Evolutionary conservation across 768 basidiomycete species (phyloP), one percentile per base, ranked within the genome.

Genomic region (Gloeopeniophorella convolvens): DNA sequence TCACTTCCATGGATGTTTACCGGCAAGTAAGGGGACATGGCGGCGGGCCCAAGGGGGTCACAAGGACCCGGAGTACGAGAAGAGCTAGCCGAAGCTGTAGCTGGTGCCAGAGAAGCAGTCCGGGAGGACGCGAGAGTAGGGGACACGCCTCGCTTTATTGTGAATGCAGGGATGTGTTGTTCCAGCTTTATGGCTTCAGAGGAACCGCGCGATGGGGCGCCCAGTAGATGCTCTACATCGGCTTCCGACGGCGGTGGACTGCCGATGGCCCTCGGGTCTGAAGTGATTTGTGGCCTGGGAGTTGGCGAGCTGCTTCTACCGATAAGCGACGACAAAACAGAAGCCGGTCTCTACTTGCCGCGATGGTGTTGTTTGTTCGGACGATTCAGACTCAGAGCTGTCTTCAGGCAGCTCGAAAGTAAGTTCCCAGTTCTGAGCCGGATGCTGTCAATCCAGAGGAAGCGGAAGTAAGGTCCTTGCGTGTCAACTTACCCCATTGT

Each of bases 1-100:
- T 15, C 42, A 3, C 35, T 26, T 7, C 51, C 40, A 8, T 21
- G 23, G 1, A 73, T 74, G 55, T 69, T 64, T 4, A 70, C 72
- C 5, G 78, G 76, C 9, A 82, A 64, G 59, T 77, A 81, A 3
- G 82, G 81, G 27, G 56, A 61, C 36, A 63, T 67, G 0, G 73
- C 73, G 23, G 77, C 71, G 3, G 85, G 79, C 8, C 57, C 57
- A 32, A 55, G 51, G 6, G 41, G 35, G 53, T 53, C 50, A 9
- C 13, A 26, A 18, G 10, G 23, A n/a, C n/a, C 13, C 9, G 9
- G 41, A 1, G 8, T 32, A 13, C 28, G 45, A 18, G 24, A 15
- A 23, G n/a, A 10, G 5, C 28, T 8, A 35, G 20, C 23, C 5
- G 33, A 23, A 9, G 35, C 18, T 36, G 28, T 10, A 16, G 16